Evolutionary conservation across 306 rosid genomes (phyloP), one percentile per base, ranked within the genome.

Genomic region (Cucumis cinereus): DNA sequence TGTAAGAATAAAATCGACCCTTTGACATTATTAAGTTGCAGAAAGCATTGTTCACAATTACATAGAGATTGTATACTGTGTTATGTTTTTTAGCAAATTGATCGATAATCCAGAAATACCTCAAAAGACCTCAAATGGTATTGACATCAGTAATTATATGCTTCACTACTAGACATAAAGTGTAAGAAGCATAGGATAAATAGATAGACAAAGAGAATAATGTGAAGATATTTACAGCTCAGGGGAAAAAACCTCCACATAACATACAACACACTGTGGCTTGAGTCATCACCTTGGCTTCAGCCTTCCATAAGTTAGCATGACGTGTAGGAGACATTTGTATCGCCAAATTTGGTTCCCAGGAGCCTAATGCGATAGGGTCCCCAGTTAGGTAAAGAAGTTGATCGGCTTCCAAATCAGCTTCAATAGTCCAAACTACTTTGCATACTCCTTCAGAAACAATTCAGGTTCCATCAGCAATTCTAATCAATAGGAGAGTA

Each of bases 381-480:
- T 90, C 98, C 72, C 99, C 98, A 81, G 93, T 90, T 52, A 95
- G 26, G 81, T 90, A 95, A 62, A 95, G 89, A 77, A 85, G 88
- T 81, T 95, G 89, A 84, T 86, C 92, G 58, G 86, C 90, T 80
- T 80, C 90, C 82, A 92, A 78, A 88, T 92, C 95, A 71, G 96
- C 90, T 84, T 92, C 97, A 69, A 90, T 75, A 8, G 86, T 95
- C 93, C 96, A 90, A 71, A 85, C 79, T 54, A 92, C 82, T 75
- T 83, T 86, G 87, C 95, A 87, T 69, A 57, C 77, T 84, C 85
- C 86, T 80, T 84, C 88, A 72, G 81, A 73, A 81, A 77, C 64
- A 78, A 80, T 84, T 77, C 80, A 80, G 78, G 73, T 86, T 84
- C 77, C 78, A 80, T 81, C 84, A 91, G 79, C 82, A 85, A 77